phyloP scores from a whole-genome alignment of 345 rosid species.

The Melaleuca alternifolia region DNA sequence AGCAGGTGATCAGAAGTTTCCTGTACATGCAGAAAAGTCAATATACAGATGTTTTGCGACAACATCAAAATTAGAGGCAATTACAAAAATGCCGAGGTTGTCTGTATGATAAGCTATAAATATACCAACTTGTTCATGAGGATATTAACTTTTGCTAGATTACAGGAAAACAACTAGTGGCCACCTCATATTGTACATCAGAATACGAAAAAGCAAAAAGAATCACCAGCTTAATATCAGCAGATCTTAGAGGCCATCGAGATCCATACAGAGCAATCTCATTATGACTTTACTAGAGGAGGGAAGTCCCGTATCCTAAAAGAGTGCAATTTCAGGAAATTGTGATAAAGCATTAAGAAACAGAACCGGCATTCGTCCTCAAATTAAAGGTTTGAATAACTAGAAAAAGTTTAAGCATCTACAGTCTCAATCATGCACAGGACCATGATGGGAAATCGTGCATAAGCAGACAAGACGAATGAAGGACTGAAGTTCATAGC shows the following conservation, averaged over 20 bases:
- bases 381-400: background rate
- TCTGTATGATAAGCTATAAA: background rate
- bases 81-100: background rate
- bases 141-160: background rate
- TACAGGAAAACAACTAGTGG: background rate
- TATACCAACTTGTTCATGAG: background rate
- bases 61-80: background rate
- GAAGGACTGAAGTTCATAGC: background rate
- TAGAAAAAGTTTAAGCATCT: background rate
- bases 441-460: background rate
- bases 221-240: background rate
- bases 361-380: background rate
- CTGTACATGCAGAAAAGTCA: conserved; percentile 29
- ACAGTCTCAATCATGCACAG: background rate
- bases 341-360: background rate
- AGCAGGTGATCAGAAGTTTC: conserved; percentile 96
- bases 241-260: background rate
- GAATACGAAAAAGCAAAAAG: background rate
- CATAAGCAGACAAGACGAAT: background rate
- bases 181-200: background rate
- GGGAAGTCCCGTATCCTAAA: background rate
- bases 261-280: background rate
- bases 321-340: background rate
- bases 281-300: background rate
- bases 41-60: background rate